A percentile compares a stretch with the other conserved stretches of the same genome.
Evolutionary conservation across 352 stramenopile genomes (phyloP).

Genomic region (Globisporangium okanoganense): DNA sequence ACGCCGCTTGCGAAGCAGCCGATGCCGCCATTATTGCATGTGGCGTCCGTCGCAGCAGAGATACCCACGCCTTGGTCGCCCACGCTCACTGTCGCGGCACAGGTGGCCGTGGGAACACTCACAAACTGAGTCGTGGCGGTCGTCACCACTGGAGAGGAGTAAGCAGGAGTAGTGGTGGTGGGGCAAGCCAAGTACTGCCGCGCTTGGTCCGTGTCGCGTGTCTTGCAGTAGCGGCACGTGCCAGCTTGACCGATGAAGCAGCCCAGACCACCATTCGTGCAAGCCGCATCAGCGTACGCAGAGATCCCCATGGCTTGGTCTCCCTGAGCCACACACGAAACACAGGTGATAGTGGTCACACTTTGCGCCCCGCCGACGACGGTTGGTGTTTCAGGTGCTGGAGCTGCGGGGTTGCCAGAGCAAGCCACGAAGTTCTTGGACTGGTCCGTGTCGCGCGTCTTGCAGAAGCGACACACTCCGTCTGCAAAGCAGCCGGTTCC

Average conservation of each 20-base stretch:
- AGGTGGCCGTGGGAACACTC: too few relatives aligned
- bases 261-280: conserved; percentile 18
- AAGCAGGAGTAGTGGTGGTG: too few relatives aligned
- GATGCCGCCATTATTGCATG: background rate
- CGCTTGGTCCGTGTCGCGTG: background rate
- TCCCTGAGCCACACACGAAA: too few relatives aligned
- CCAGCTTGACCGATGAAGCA: conserved; percentile 23
- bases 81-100: background rate
- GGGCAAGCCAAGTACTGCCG: background rate
- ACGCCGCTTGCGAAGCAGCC: conserved; percentile 1
- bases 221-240: conserved; percentile 28
- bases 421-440: background rate
- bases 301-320: conserved; percentile 8
- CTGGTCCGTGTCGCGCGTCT: background rate
- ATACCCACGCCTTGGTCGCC: background rate
- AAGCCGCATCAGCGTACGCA: conserved; percentile 9
- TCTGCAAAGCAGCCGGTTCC: background rate
- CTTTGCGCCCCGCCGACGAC: too few relatives aligned
- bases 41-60: background rate
- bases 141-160: too few relatives aligned
- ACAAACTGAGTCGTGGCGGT: background rate
- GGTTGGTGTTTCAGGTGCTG: too few relatives aligned
- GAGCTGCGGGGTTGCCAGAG: background rate
- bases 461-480: conserved; percentile 4
- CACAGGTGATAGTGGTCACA: too few relatives aligned